phyloP scores from a whole-genome alignment of 305 asterid genomes.

The Solanum aculeatissimum region DNA sequence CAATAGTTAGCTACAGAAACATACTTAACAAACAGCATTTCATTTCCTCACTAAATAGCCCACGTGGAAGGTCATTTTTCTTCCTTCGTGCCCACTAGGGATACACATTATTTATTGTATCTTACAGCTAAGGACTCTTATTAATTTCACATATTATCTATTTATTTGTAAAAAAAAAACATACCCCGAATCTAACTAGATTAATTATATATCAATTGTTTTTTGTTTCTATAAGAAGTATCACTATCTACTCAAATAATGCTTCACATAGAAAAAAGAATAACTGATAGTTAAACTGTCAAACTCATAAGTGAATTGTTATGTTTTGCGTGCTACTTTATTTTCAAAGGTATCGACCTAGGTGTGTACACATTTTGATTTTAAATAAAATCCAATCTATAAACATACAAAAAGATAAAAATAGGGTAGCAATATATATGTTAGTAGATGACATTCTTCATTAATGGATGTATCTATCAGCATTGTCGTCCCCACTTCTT shows the following conservation, averaged over 20 bases:
- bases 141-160: no score
- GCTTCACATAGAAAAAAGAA: neutral
- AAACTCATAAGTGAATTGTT: neutral
- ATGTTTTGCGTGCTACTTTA: neutral
- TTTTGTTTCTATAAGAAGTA: no score
- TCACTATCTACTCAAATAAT: neutral
- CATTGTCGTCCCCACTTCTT: neutral
- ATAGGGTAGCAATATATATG: neutral
- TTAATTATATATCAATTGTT: no score
- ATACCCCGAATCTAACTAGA: no score
- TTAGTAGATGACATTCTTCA: neutral
- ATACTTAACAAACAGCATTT: neutral
- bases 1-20: neutral
- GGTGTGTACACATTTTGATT: neutral
- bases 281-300: neutral
- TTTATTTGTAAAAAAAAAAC: no score
- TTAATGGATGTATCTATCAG: neutral
- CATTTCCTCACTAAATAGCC: neutral
- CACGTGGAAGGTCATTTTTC: neutral
- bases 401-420: neutral
- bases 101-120: no score
- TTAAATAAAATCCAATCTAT: no score
- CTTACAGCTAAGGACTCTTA: no score
- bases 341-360: neutral
- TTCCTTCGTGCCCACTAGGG: neutral